Evolutionary conservation across 2,329 filamentous ascomycete genomes (phyloP), one percentile per base, ranked within the genome.

Genomic region (Plectosphaerella cucumerina): DNA sequence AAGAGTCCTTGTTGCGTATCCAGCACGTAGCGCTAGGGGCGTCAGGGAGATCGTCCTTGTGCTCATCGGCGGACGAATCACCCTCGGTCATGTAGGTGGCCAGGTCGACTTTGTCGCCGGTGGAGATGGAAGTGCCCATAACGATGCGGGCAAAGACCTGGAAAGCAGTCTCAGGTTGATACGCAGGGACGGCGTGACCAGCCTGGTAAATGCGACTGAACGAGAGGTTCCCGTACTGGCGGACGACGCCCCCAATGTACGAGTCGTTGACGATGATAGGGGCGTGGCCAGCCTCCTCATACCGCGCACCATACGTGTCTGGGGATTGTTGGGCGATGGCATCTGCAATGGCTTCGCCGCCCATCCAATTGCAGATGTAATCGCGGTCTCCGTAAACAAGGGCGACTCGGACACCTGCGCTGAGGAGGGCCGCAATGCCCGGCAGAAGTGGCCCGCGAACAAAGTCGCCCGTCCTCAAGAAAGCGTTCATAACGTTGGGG

Each of bases 181-280:
- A 82, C 49, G 75, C 78, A 0, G 82, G 75, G 1, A 84, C 77
- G 48, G 82, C 76, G 59, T 88, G 85, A 2, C 85, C 84, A 15
- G 84, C 76, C 59, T 87, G 80, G 63, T 84, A 87, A 45, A 88
- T 74, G 8, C 85, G 76, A 49, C 80, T 81, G 63, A 88, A 88
- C 15, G 78, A 83, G 49, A 88, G 77, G 58, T 92, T 92, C 11
- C 86, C 89, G 59, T 82, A 89, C 65, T 94, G 88, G 4, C 89
- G 80, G 0, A 90, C 88, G 50, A 82, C 80, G 18, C 89, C 90
- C 48, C 82, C 88, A 61, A 84, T 81, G 66, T 87, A 86, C 6
- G 78, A 75, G 22, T 75, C 76, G 62, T 90, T 88, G 39, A 89
- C 82, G 12, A 84, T 71, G 55, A 94, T 83, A 14, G 86, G 82